A percentile compares a stretch with the other conserved stretches of the same genome.
Conservation (phyloP, 345 rosid species). For the Euphorbia peplus region DNA sequence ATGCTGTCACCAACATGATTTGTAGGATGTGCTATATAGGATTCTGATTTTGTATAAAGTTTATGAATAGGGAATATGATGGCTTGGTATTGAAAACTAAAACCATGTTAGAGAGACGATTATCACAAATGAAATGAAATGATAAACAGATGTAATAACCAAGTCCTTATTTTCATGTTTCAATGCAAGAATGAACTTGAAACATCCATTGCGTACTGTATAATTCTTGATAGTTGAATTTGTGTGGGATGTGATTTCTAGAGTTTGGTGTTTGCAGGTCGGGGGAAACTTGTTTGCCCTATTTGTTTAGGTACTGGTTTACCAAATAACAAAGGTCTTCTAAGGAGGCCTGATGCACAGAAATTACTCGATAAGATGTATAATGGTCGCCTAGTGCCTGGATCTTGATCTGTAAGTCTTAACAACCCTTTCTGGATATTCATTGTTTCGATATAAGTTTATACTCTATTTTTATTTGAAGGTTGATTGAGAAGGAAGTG, state of each 20-base stretch:
- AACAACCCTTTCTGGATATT: background rate
- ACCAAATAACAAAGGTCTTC: constrained; percentile 91
- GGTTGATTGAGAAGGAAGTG: background rate
- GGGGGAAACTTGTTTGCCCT: constrained; percentile 93
- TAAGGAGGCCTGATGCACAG: constrained; percentile 80
- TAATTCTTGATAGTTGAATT: constrained; percentile 4
- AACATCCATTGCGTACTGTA: background rate
- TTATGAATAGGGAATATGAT: background rate
- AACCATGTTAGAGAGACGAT: background rate
- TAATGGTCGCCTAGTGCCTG: constrained; percentile 77
- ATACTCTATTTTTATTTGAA: background rate
- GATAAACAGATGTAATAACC: background rate
- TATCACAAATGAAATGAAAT: background rate
- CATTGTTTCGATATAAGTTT: background rate
- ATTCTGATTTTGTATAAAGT: background rate
- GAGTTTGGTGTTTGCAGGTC: constrained; percentile 47
- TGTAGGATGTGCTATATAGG: background rate
- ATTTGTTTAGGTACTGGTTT: constrained; percentile 90
- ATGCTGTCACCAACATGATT: background rate
- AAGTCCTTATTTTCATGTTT: background rate
- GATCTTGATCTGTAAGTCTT: constrained; percentile 45
- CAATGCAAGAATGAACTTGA: background rate
- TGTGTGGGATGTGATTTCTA: background rate
- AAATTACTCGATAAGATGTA: constrained; percentile 91
- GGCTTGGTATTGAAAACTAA: background rate